Conservation (phyloP, 805 yeast species). For the Yarrowia divulgata region DNA sequence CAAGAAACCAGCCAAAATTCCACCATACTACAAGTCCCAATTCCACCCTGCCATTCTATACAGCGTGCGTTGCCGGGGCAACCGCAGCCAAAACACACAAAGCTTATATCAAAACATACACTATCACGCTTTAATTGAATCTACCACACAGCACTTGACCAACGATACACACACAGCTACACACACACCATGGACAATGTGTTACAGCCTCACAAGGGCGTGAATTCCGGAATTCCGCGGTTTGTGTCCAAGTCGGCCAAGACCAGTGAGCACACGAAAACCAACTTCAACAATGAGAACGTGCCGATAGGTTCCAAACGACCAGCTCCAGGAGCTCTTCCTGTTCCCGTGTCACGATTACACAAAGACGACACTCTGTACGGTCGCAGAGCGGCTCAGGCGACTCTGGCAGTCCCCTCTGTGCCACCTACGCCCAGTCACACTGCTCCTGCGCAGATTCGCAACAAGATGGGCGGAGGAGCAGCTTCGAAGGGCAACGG, state of each 20-base stretch:
- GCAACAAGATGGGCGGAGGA: conserved; percentile 5
- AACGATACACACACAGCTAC: too few species aligned
- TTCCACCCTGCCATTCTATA: too few species aligned
- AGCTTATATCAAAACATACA: conserved; percentile 20
- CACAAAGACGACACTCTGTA: conserved; percentile 26
- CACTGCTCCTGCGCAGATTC: conserved; percentile 25
- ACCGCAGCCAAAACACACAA: neutral
- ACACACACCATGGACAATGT: conserved; percentile 26
- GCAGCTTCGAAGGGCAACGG: neutral
- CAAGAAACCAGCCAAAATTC: too few species aligned
- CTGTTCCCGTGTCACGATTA: neutral
- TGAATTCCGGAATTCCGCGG: conserved; percentile 28
- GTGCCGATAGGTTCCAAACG: conserved; percentile 6
- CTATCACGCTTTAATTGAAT: conserved; percentile 14
- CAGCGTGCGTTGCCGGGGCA: conserved; percentile 20
- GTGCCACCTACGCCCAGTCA: conserved; percentile 22
- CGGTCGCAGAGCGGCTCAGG: neutral
- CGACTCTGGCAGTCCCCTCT: neutral
- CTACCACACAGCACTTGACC: too few species aligned
- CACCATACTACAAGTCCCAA: too few species aligned
- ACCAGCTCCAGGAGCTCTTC: conserved; percentile 13
- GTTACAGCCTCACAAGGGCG: conserved; percentile 23
- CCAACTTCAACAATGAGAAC: neutral
- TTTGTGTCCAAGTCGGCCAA: conserved; percentile 11
- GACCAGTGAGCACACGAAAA: neutral